Evolutionary conservation across 208 protist species (phyloP).

Genomic region (Phytomonas sp.): DNA sequence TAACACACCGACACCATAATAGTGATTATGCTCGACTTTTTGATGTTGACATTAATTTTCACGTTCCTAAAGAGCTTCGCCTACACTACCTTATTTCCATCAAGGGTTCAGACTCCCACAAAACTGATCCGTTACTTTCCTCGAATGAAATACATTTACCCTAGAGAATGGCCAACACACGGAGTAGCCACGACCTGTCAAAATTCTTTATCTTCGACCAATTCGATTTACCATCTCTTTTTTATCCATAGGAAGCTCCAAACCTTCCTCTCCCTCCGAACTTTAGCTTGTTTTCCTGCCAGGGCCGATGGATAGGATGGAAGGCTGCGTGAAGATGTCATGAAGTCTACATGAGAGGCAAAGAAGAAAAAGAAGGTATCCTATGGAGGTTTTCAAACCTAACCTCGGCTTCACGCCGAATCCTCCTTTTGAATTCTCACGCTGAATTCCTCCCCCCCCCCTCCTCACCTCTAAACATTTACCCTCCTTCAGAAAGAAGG

Average conservation of each 20-base stretch:
- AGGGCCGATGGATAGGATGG: background rate
- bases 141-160: background rate
- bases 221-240: too few species aligned
- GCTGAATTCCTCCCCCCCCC: background rate
- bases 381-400: background rate
- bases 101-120: background rate
- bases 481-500: constrained; percentile 9
- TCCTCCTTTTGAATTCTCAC: background rate
- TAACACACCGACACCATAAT: too few species aligned
- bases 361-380: background rate
- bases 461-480: background rate
- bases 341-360: background rate
- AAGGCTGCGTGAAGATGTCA: background rate
- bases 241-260: too few species aligned
- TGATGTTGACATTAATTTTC: too few species aligned
- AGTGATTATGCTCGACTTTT: too few species aligned
- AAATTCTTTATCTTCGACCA: too few species aligned
- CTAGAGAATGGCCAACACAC: background rate
- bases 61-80: too few species aligned
- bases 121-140: background rate
- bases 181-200: background rate
- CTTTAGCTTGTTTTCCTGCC: too few species aligned
- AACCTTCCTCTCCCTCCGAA: too few species aligned
- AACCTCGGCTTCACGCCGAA: background rate
- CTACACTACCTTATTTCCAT: too few species aligned